These are phyloP conservation scores for Clitoria ternatea DNA, from an alignment of 306 rosid genomes.

Conservation along the genomic window DNA sequence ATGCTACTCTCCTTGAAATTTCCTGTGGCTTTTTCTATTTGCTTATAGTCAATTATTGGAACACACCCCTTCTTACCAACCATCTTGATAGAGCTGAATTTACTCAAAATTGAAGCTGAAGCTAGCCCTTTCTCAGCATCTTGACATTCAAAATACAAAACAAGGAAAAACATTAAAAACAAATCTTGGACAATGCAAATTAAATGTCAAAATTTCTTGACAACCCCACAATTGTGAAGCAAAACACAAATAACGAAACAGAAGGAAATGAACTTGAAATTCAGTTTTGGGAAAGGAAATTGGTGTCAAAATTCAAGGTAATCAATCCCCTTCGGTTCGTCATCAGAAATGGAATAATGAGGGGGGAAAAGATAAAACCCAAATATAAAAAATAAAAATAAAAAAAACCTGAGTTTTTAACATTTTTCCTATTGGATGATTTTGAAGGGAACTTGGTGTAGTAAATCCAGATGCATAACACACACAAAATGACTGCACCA, in stretches of 20 bases:
- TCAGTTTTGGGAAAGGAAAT: too few relatives aligned
- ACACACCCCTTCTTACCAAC: conserved; percentile 67
- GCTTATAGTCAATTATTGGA: conserved; percentile 63
- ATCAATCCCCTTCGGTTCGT: too few relatives aligned
- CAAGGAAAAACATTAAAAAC: not conserved
- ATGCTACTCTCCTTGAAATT: conserved; percentile 70
- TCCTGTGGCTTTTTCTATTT: conserved; percentile 64
- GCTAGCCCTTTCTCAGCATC: conserved; percentile 74
- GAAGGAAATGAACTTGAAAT: too few relatives aligned
- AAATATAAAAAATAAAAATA: not conserved
- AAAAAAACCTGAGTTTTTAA: conserved; percentile 35
- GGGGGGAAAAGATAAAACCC: not conserved
- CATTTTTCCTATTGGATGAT: conserved; percentile 35
- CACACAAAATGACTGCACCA: conserved; percentile 36
- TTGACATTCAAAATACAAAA: conserved; percentile 33
- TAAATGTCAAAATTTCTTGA: not conserved
- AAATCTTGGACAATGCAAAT: conserved; percentile 6
- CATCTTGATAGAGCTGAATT: conserved; percentile 55
- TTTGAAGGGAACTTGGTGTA: conserved; percentile 35
- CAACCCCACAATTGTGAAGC: not conserved
- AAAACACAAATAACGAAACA: not conserved
- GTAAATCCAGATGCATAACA: conserved; percentile 57
- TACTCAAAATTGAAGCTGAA: conserved; percentile 54
- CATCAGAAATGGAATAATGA: conserved; percentile 9
- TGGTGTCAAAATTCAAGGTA: too few relatives aligned